Base-by-base conservation (phyloP, 2,329 filamentous ascomycete species). In the Nannizziopsis barbatae region DNA sequence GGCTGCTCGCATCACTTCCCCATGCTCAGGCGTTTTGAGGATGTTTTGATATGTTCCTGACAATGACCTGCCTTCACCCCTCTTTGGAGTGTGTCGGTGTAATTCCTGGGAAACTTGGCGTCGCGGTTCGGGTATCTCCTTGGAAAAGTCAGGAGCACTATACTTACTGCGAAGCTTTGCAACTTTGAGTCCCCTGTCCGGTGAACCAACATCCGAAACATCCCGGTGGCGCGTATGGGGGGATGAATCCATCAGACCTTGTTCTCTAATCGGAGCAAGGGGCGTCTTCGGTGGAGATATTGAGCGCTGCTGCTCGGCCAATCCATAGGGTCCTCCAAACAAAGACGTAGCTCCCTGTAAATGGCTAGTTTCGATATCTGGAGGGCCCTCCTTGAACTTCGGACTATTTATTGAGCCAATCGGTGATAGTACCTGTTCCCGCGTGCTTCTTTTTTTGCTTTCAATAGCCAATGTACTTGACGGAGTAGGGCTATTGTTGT, bases 241-340 rank as follows among this genome's bases (percentile, higher is more conserved):
- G 7, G 60, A 57, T 38, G 63, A 65, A 40, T 68, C 64, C 47
- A 70, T 68, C 39, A 71, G 69, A 49, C 67, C 68, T 46, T 69
- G 57, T 58, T 79, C 76, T 30, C 67, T 67, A 53, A 79, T 79
- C 1, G 74, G 67, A 15, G 72, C 68, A 7, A 80, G 71, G 18
- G 66, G 64, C 46, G 62, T 66, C 38, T 62, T 63, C 31, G 66
- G 62, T 27, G 68, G 68, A 15, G 65, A 63, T 42, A 58, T 49
- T 8, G 57, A 31, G 10, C 52, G 46, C 5, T 50, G 44, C n/a
- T 41, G 38, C 22, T 60, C 60, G 45, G 52, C 56, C 48, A 54
- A 53, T 5, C 52, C 61, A 31, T 56, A 56, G 20, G 61, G 65
- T 36, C 59, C 62, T 40, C 58, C 64, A 47, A 63, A 67, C 41